Evolutionary conservation across 2,329 filamentous ascomycete species (phyloP), one percentile per base, ranked within the genome.

Genomic region (Aspergillus japonicus): DNA sequence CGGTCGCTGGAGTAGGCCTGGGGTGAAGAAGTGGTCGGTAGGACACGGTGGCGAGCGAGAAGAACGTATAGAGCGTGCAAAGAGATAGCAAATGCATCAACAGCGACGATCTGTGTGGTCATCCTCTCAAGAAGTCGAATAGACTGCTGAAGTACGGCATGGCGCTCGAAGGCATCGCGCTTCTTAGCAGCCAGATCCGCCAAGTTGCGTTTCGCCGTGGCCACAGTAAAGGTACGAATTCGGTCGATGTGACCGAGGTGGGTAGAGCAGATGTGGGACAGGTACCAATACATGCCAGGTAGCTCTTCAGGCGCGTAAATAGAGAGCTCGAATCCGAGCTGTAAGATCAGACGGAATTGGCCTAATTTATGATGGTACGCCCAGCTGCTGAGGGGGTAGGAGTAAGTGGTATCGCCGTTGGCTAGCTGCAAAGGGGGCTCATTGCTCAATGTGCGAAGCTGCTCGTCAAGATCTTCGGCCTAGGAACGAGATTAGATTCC

Each of bases 321-420:
- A 48, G 94, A 89, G 12, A 97, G 87, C 75, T 99, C 95, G 73
- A 99, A 98, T 12, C 96, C 95, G 33, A 97, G 86, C 71, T 97
- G 90, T 16, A 97, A 83, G 50, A 96, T 89, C 81, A 88, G 89
- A 71, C 94, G 89, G 83, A 97, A 91, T 69, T 94, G 86, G 31
- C 85, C 86, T n/a, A 97, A 82, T 75, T 97, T 98, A 76, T 96
- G 91, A 61, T 93, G 85, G 68, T 94, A 96, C 0, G 88, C 86
- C 95, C 95, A 99, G 3, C 90, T 92, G 1, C 90, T 92, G 0
- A 98, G 81, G 0, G 92, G 88, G 55, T 90, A 89, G 0, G 88
- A 83, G 70, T 85, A 88, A 0, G 85, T 82, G 47, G 83, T 79
- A 49, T 88, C 83, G 77, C 78, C 53, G 79, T 81, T 61, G 77